phyloP scores from a whole-genome alignment of 2,329 filamentous ascomycete genomes.

The Fusarium sp. region DNA sequence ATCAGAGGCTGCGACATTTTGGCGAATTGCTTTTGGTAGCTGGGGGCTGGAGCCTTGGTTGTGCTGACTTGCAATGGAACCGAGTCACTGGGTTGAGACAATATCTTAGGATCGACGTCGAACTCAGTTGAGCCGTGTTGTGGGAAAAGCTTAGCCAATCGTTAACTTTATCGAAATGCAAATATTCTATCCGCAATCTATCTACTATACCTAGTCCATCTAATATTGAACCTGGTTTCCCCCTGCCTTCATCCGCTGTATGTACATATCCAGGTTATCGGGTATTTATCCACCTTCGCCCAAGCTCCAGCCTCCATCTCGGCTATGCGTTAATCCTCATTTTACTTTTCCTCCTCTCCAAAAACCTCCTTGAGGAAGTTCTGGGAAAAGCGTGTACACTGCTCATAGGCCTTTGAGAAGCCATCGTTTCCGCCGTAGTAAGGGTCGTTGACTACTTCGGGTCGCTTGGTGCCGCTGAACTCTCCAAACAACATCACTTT shows the following conservation, averaged over 20 bases:
- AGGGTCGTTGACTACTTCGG: conserved; percentile 85
- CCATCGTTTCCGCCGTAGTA: conserved; percentile 91
- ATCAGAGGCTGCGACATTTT: conserved; percentile 14
- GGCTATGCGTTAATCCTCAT: not conserved
- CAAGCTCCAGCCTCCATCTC: conserved; percentile 9
- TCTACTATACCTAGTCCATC: conserved; percentile 23
- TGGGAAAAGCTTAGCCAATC: conserved; percentile 25
- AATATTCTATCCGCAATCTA: conserved; percentile 8
- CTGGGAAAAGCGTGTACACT: conserved; percentile 80
- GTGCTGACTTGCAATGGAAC: conserved; percentile 3
- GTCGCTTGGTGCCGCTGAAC: conserved; percentile 73
- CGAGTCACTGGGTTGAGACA: conserved; percentile 34
- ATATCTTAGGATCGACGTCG: conserved; percentile 31
- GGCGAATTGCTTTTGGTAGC: conserved; percentile 12
- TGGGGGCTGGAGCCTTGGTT: not conserved
- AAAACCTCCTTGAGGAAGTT: conserved; percentile 77
- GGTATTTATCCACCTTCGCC: conserved; percentile 42
- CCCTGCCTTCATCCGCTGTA: conserved; percentile 25
- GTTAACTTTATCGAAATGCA: conserved; percentile 11
- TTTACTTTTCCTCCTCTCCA: conserved; percentile 37
- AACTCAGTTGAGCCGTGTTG: conserved; percentile 25
- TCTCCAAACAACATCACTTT: conserved; percentile 88
- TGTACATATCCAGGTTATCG: conserved; percentile 38
- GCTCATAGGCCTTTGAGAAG: conserved; percentile 88
- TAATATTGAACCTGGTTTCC: conserved; percentile 21